Evolutionary conservation across 2,329 filamentous ascomycete species (phyloP).

Genomic region (Diaporthe eres): DNA sequence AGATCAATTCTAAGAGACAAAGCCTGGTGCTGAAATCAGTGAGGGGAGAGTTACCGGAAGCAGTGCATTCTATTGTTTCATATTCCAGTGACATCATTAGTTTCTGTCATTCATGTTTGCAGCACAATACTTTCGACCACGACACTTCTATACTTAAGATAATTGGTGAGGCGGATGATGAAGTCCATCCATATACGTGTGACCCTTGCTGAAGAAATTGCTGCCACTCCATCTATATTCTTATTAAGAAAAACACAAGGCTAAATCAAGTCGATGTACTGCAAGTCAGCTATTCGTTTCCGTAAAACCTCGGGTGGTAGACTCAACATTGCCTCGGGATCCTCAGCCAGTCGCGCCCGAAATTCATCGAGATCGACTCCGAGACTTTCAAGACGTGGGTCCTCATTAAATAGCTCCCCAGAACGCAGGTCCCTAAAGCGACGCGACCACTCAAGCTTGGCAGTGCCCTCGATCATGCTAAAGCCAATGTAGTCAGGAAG

Average conservation of each 20-base stretch:
- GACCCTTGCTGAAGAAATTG: too few relatives aligned
- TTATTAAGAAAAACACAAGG: too few relatives aligned
- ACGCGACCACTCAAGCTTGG: not conserved
- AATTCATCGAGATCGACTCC: not conserved
- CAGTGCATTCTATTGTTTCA: not conserved
- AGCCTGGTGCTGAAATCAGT: not conserved
- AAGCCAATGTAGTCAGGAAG: not conserved
- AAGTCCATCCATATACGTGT: too few relatives aligned
- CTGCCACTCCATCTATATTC: too few relatives aligned
- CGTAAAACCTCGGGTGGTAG: not conserved
- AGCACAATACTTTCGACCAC: not conserved
- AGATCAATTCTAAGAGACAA: not conserved
- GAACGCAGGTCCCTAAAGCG: not conserved
- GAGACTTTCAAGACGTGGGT: not conserved
- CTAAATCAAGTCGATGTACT: not conserved
- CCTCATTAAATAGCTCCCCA: not conserved
- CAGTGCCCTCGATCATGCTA: not conserved
- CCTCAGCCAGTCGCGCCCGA: not conserved
- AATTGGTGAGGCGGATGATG: too few relatives aligned
- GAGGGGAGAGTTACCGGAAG: not conserved
- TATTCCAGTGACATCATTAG: not conserved
- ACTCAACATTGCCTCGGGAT: not conserved
- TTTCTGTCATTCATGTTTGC: too few relatives aligned
- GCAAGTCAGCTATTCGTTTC: not conserved
- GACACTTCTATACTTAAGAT: too few relatives aligned